Evolutionary conservation across 2,329 filamentous ascomycete genomes (phyloP), one percentile per base, ranked within the genome.

Genomic region (Bipolaris oryzae): DNA sequence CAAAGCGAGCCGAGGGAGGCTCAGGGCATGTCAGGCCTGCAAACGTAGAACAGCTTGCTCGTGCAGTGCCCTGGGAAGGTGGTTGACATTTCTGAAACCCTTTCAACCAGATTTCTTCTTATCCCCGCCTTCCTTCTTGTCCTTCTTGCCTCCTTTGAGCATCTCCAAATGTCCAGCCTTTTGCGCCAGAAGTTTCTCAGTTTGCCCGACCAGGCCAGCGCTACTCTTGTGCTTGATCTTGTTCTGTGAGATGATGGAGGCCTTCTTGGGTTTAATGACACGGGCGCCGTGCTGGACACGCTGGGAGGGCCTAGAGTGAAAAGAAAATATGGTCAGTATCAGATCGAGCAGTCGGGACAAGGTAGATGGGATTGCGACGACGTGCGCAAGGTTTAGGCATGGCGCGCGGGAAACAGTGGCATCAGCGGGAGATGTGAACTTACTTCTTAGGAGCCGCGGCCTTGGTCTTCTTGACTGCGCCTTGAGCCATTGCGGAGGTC

Each of bases 141-240:
- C 77, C 75, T 84, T 88, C 82, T 89, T 89, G 11, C 87, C 87
- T 2, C 87, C 87, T 55, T 81, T 81, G 68, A 91, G 73, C 68
- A 91, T 70, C 74, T 91, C 88, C 69, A 91, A 69, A 80, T 91
- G 88, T 13, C 88, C 89, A 5, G 87, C 88, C 68, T 85, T 85
- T 59, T 85, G 79, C 11, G 87, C 88, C 9, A 91, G 79, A 60
- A 81, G 83, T 58, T 84, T 83, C 70, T 91, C 89, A n/a, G 88
- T 91, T 77, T 85, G 81, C 0, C 82, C 83, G 3, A 83, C 84
- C 38, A 91, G 75, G 0, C 87, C 87, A 0, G 84, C 79, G 0
- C 85, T 82, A 60, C 85, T 80, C 82, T 89, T 89, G 83, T 83
- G 89, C 50, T 83, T 85, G 72, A 89, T 80, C 68, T 86, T 86